Percentiles rank a stretch among this genome's conserved stretches.
phyloP scores from a whole-genome alignment of 352 stramenopile genomes.

The Saprolegnia parasitica region DNA sequence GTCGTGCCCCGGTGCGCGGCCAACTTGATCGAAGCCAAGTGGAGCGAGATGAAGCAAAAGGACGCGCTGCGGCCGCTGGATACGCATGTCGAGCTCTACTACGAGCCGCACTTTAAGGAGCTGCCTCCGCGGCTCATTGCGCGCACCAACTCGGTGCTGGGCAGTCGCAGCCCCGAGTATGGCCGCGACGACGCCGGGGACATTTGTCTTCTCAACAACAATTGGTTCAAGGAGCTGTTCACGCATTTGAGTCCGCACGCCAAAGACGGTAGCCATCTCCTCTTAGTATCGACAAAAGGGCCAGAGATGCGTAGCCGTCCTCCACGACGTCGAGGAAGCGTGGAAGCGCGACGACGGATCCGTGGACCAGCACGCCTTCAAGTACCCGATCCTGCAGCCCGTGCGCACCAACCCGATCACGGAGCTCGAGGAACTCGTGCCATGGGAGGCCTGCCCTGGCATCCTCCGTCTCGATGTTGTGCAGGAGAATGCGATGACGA shows the following conservation, averaged over 20 bases:
- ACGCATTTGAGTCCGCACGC: conserved; percentile 31
- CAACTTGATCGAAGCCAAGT: conserved; percentile 21
- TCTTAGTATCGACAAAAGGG: not conserved
- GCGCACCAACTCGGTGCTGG: conserved; percentile 33
- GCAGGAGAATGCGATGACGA: conserved; percentile 28
- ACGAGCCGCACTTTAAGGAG: conserved; percentile 42
- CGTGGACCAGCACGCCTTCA: conserved; percentile 36
- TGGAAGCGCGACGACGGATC: conserved; percentile 32
- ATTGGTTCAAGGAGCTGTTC: conserved; percentile 31
- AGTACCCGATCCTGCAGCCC: conserved; percentile 36
- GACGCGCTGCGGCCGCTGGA: conserved; percentile 22
- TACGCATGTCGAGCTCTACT: conserved; percentile 36
- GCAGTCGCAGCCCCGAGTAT: conserved; percentile 30
- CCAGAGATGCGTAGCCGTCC: conserved; percentile 21
- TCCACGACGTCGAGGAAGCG: conserved; percentile 37
- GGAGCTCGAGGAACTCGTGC: conserved; percentile 30
- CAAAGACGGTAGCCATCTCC: conserved; percentile 25
- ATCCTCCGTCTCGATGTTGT: conserved; percentile 39
- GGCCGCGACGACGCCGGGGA: conserved; percentile 27
- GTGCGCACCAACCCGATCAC: conserved; percentile 25
- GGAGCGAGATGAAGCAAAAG: not conserved
- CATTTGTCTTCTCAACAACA: conserved; percentile 34
- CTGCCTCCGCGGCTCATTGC: conserved; percentile 37
- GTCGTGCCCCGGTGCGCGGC: conserved; percentile 32
- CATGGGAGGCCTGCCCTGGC: conserved; percentile 32